Evolutionary conservation across 2,329 filamentous ascomycete species (phyloP).

Genomic region (Drechslerella dactyloides): DNA sequence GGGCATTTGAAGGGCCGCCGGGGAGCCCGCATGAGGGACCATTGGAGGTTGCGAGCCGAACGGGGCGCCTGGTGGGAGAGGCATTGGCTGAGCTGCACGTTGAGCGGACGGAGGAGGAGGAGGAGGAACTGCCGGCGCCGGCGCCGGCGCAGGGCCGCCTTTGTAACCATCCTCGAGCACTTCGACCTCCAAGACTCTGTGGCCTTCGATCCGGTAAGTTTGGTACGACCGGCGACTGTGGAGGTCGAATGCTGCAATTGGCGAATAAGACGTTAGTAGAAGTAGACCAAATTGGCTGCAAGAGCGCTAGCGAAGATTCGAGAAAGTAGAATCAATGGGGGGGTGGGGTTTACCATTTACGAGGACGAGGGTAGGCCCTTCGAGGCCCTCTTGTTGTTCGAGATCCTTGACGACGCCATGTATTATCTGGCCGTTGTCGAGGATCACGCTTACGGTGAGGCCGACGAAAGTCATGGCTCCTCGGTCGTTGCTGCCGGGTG

Average conservation of each 20-base stretch:
- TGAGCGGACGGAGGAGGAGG: slow-evolving; percentile 26
- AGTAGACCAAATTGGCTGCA: background rate
- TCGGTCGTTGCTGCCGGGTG: background rate
- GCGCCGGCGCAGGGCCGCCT: slow-evolving; percentile 44
- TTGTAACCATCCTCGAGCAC: slow-evolving; percentile 58
- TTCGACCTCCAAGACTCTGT: slow-evolving; percentile 67
- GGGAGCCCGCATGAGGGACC: slow-evolving; percentile 20
- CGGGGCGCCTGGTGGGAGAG: background rate
- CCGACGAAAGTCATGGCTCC: slow-evolving; percentile 75
- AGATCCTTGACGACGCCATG: slow-evolving; percentile 75
- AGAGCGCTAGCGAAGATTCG: background rate
- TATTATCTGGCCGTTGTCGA: slow-evolving; percentile 70
- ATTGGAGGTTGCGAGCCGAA: no score
- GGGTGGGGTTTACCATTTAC: slow-evolving; percentile 67
- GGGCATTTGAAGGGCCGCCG: slow-evolving; percentile 7
- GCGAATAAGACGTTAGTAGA: slow-evolving; percentile 59
- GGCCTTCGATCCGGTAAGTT: slow-evolving; percentile 65
- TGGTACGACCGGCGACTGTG: slow-evolving; percentile 64
- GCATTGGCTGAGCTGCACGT: slow-evolving; percentile 38
- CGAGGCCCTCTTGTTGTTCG: slow-evolving; percentile 70
- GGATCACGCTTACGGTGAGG: slow-evolving; percentile 74
- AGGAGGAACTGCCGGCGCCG: slow-evolving; percentile 15
- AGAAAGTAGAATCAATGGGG: slow-evolving; percentile 11
- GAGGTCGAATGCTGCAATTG: slow-evolving; percentile 62
- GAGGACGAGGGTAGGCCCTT: slow-evolving; percentile 72